These are phyloP conservation scores for Cichorium intybus DNA, from an alignment of 140 eudicot species.

Conservation along the genomic window DNA sequence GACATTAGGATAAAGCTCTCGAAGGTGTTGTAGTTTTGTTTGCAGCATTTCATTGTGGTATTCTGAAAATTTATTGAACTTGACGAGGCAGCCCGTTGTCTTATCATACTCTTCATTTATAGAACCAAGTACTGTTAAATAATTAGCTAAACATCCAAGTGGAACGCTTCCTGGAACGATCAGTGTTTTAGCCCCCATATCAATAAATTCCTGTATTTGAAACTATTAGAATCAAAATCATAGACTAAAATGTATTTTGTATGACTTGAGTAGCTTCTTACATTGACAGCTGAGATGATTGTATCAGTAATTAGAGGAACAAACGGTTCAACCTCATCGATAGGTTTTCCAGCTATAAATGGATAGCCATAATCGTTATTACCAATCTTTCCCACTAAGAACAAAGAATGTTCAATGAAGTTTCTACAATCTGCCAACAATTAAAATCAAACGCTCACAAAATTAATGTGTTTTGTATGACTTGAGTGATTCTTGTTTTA, in stretches of 20 bases:
- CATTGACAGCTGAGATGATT: conserved; percentile 42
- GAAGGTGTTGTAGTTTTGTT: conserved; percentile 18
- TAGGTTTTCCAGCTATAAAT: conserved; percentile 35
- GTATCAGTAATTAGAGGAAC: conserved; percentile 54
- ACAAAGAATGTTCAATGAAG: conserved; percentile 45
- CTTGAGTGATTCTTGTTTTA: too few species aligned
- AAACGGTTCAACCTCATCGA: conserved; percentile 31
- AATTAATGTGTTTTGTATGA: too few species aligned
- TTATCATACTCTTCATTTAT: conserved; percentile 38
- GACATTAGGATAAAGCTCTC: conserved; percentile 28
- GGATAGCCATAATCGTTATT: conserved; percentile 77
- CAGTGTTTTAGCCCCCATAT: conserved; percentile 58
- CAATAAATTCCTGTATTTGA: conserved; percentile 43
- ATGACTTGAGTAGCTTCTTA: conserved; percentile 25
- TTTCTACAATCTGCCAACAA: conserved; percentile 42
- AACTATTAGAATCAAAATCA: not conserved
- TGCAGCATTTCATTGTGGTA: conserved; percentile 44
- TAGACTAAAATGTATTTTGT: not conserved
- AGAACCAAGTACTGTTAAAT: conserved; percentile 34
- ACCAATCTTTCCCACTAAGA: conserved; percentile 83
- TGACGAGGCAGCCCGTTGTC: not conserved
- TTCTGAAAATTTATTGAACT: conserved; percentile 40
- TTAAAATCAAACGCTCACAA: not conserved
- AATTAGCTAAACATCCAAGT: conserved; percentile 53
- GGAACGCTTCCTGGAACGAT: conserved; percentile 72